Evolutionary conservation across 2,329 filamentous ascomycete genomes (phyloP), one percentile per base, ranked within the genome.

Genomic region (Epicoccum sorghinum): DNA sequence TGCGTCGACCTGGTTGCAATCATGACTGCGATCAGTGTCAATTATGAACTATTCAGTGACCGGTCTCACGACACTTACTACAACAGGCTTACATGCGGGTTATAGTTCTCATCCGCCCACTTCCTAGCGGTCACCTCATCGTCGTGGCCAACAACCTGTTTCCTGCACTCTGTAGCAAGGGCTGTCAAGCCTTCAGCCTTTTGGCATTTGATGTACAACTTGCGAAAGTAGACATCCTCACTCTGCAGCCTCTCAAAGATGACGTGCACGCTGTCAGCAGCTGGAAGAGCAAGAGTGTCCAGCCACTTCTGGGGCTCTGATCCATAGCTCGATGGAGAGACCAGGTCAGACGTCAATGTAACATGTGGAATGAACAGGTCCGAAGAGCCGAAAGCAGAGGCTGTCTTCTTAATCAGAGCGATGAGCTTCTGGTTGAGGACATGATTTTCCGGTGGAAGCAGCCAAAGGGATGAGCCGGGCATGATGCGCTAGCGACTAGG

Each of bases 401-500:
- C 61, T 60, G 66, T 67, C 45, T 67, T 37, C 30, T 64, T 48
- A 60, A 79, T 77, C 45, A 77, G 67, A 24, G 59, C 47, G 5
- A 69, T 52, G n/a, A 78, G 60, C 24, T 63, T 32, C 25, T 61
- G 18, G 45, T 68, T 61, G 27, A 77, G 66, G 12, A 69, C 60
- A 37, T 75, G 69, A 9, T 52, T 27, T n/a, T 60, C 44, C 7
- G 75, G 75, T 2, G 77, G 77, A 13, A 78, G 65, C 7, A 78
- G 70, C 77, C 77, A 79, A 22, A 79, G 73, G 10, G 76, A 78
- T 22, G 74, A 75, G 32, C 75, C 75, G 35, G 74, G 73, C 73
- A 76, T 77, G 10, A 49, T 63, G 30, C 32, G 24, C 43, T 51
- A 55, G 27, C 8, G 49, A 32, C 18, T 5, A 27, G 14, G 42